Conservation (phyloP, 805 yeast genomes). For the Wickerhamia fluorescens region DNA sequence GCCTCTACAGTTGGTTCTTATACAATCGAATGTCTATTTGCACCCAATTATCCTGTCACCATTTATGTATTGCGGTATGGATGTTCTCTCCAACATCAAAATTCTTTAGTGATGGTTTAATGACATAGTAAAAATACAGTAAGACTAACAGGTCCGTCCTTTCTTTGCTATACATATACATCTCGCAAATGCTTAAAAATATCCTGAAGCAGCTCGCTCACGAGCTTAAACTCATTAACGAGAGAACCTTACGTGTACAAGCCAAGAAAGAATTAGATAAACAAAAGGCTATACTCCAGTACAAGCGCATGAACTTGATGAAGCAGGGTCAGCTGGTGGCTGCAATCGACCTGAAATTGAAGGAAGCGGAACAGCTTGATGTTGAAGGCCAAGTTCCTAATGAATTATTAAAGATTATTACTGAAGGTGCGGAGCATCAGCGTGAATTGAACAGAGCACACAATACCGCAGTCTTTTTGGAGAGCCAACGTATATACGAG, state of each 20-base stretch:
- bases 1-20: too few species aligned
- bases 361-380: conserved; percentile 4
- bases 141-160: too few species aligned
- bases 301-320: conserved; percentile 41
- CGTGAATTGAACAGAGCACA: conserved; percentile 32
- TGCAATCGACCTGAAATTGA: conserved; percentile 24
- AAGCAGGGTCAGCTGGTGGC: conserved; percentile 28
- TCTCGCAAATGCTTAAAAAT: too few species aligned
- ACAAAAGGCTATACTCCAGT: conserved; percentile 40
- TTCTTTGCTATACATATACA: too few species aligned
- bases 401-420: conserved; percentile 16
- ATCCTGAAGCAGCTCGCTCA: too few species aligned
- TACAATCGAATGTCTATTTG: too few species aligned
- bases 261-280: conserved; percentile 35
- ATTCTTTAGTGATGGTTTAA: too few species aligned
- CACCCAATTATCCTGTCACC: too few species aligned
- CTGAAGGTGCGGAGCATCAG: conserved; percentile 8
- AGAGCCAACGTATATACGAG: conserved; percentile 68
- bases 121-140: too few species aligned
- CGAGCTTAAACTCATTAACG: conserved; percentile 35
- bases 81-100: too few species aligned
- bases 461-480: conserved; percentile 59
- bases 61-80: too few species aligned
- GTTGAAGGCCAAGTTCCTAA: conserved; percentile 4
- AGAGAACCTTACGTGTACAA: conserved; percentile 30